Conservation (phyloP, 2,329 filamentous ascomycete species). For the Fusarium xylarioides region DNA sequence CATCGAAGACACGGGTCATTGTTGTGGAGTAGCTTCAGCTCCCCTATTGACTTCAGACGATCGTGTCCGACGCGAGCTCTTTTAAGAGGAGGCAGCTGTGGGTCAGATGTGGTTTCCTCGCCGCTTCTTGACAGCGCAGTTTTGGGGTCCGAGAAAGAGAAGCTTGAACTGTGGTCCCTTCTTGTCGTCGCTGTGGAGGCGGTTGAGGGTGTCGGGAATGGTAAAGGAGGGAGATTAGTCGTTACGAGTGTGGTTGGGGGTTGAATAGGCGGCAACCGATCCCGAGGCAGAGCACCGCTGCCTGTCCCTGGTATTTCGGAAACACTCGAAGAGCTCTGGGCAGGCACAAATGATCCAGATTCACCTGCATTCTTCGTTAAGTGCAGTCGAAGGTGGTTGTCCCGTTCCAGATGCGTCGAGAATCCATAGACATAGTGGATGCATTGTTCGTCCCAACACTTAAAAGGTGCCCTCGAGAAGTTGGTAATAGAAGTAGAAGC, state of each 20-base stretch:
- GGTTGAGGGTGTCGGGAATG: slow-evolving; percentile 44
- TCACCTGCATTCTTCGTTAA: slow-evolving; percentile 53
- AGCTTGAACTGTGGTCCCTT: slow-evolving; percentile 41
- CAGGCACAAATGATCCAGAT: slow-evolving; percentile 53
- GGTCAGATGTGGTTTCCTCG: slow-evolving; percentile 59
- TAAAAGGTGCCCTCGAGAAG: slow-evolving; percentile 50
- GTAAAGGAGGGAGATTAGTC: slow-evolving; percentile 43
- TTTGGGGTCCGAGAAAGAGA: slow-evolving; percentile 53
- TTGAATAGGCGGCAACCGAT: slow-evolving; percentile 48
- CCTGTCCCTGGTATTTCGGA: slow-evolving; percentile 24
- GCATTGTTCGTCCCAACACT: slow-evolving; percentile 65
- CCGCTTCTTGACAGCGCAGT: slow-evolving; percentile 50
- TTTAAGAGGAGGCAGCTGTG: slow-evolving; percentile 64
- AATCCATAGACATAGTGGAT: slow-evolving; percentile 69
- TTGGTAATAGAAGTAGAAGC: slow-evolving; percentile 9
- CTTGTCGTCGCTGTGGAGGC: slow-evolving; percentile 42
- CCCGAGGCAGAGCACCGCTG: slow-evolving; percentile 34
- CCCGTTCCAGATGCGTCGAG: slow-evolving; percentile 58
- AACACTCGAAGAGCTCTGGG: slow-evolving; percentile 12
- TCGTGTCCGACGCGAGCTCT: slow-evolving; percentile 61
- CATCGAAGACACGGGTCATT: slow-evolving; percentile 62
- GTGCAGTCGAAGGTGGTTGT: slow-evolving; percentile 61
- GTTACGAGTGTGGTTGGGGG: slow-evolving; percentile 48
- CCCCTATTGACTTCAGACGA: slow-evolving; percentile 65
- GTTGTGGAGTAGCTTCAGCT: slow-evolving; percentile 60